Percentiles rank a stretch among this genome's conserved stretches.
phyloP scores from a whole-genome alignment of 805 yeast species.

The Monosporozyma unispora region DNA sequence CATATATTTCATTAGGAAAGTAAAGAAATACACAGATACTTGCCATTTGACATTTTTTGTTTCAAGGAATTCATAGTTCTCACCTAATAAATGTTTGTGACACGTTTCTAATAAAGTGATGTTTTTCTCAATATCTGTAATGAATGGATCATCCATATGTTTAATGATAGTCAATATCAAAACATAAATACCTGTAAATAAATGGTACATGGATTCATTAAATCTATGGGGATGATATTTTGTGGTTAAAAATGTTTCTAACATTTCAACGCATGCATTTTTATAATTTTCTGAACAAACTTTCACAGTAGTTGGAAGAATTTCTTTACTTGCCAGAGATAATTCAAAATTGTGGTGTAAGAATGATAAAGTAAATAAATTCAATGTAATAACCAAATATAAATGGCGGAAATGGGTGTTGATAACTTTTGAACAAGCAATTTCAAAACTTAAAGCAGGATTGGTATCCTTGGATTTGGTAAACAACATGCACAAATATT shows the following conservation, averaged over 20 bases:
- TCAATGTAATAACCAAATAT: slow-evolving; percentile 12
- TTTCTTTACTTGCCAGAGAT: slow-evolving; percentile 10
- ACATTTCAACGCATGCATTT: slow-evolving; percentile 11
- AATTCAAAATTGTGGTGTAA: slow-evolving; percentile 12
- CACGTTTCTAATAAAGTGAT: slow-evolving; percentile 10
- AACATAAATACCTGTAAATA: slow-evolving; percentile 18
- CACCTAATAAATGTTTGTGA: slow-evolving; percentile 15
- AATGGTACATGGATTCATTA: slow-evolving; percentile 17
- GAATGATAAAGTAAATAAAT: slow-evolving; percentile 16
- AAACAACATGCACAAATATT: slow-evolving; percentile 15
- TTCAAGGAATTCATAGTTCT: slow-evolving; percentile 10
- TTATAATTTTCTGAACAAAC: slow-evolving; percentile 10
- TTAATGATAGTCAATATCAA: slow-evolving; percentile 16
- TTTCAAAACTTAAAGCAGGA: slow-evolving; percentile 15
- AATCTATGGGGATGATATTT: slow-evolving; percentile 17
- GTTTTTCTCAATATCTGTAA: slow-evolving; percentile 6
- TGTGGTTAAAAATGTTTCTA: slow-evolving; percentile 13
- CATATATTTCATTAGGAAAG: slow-evolving; percentile 15
- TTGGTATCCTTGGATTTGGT: slow-evolving; percentile 12
- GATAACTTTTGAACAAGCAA: slow-evolving; percentile 17
- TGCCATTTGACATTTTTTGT: slow-evolving; percentile 23
- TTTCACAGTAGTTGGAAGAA: slow-evolving; percentile 8
- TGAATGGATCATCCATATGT: slow-evolving; percentile 11
- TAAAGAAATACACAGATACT: slow-evolving; percentile 16
- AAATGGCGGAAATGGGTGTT: slow-evolving; percentile 19